Conservation (phyloP, 495 filamentous ascomycete species). For the Hypoxylon fuscum region DNA sequence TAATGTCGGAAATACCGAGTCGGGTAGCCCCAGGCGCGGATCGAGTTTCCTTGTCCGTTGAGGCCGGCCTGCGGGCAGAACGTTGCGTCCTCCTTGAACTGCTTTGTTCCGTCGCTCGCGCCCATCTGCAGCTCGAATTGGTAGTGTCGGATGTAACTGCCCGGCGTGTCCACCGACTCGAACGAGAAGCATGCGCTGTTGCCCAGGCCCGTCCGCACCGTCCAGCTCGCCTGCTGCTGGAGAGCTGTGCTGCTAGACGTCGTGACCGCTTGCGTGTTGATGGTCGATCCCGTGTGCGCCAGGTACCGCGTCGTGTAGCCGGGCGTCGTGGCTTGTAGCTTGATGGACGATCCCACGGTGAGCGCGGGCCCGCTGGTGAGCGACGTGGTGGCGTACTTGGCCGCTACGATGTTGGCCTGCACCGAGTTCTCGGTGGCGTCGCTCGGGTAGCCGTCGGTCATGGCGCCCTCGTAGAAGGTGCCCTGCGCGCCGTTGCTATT, state of each 20-base stretch:
- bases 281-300: conserved; percentile 53
- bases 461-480: conserved; percentile 69
- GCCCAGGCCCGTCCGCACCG: conserved; percentile 59
- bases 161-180: conserved; percentile 63
- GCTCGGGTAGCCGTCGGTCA: conserved; percentile 67
- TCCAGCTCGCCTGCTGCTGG: conserved; percentile 63
- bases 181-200: conserved; percentile 65
- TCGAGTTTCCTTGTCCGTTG: conserved; percentile 56
- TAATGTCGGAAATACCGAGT: conserved; percentile 65
- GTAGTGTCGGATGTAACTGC: conserved; percentile 63
- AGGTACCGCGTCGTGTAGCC: conserved; percentile 61
- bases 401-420: conserved; percentile 67
- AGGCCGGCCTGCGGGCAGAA: conserved; percentile 61
- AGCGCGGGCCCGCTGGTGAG: conserved; percentile 59
- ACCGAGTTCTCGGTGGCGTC: conserved; percentile 63
- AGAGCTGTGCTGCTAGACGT: conserved; percentile 58
- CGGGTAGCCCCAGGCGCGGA: conserved; percentile 65
- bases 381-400: conserved; percentile 58
- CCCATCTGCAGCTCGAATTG: conserved; percentile 57
- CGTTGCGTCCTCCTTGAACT: conserved; percentile 64
- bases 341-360: conserved; percentile 59
- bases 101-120: conserved; percentile 60
- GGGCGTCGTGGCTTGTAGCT: conserved; percentile 59
- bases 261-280: conserved; percentile 62
- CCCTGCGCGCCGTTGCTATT: conserved; percentile 63